These are phyloP conservation scores for Blastomyces gilchristii DNA, from an alignment of 2,329 filamentous ascomycete species.

Conservation along the genomic window DNA sequence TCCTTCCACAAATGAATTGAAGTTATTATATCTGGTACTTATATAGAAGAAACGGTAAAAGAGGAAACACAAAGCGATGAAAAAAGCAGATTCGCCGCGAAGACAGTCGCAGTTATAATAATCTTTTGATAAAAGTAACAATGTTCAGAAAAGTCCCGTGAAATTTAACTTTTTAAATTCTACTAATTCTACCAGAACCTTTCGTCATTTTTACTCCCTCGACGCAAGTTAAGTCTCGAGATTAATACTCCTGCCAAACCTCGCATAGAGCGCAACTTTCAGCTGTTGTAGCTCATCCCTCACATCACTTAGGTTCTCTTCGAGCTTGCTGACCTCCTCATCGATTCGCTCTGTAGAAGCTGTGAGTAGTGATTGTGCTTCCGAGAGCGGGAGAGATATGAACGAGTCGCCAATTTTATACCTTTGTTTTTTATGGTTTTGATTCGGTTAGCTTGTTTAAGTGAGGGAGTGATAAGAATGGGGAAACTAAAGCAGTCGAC, in stretches of 20 bases:
- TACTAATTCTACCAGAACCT: background rate
- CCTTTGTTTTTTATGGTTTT: conserved; percentile 38
- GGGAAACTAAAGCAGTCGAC: background rate
- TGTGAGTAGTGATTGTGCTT: conserved; percentile 77
- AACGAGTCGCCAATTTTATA: conserved; percentile 98
- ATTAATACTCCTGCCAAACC: conserved; percentile 96
- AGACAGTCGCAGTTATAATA: background rate
- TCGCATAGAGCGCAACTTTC: conserved; percentile 85
- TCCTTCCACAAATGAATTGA: background rate
- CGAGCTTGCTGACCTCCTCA: conserved; percentile 61
- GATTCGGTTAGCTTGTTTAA: conserved; percentile 11
- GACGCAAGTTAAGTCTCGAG: conserved; percentile 46
- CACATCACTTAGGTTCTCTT: conserved; percentile 64
- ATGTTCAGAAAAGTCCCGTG: background rate
- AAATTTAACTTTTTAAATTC: background rate
- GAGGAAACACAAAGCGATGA: background rate
- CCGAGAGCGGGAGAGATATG: conserved; percentile 69
- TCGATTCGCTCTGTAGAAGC: conserved; percentile 63
- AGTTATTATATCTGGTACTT: background rate
- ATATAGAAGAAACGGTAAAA: background rate
- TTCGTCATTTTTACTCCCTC: background rate
- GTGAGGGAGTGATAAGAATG: background rate
- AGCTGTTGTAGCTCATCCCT: conserved; percentile 81
- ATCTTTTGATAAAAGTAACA: background rate
- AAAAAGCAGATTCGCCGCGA: background rate